These are phyloP conservation scores for Globisporangium nodosum DNA, from an alignment of 352 stramenopile genomes.

Conservation along the genomic window DNA sequence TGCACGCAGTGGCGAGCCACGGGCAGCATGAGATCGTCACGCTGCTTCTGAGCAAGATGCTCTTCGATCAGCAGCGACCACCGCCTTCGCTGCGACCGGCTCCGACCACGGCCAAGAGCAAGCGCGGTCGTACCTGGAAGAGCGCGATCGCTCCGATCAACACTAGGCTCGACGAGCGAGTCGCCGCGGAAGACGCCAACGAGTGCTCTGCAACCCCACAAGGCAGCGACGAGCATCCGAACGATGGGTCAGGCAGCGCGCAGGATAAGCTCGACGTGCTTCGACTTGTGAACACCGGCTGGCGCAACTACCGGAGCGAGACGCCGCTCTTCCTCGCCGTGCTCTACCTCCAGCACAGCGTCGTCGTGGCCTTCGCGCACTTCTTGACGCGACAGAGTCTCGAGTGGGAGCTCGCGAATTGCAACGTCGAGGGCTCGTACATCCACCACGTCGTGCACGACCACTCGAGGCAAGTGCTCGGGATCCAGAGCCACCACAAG, in stretches of 20 bases:
- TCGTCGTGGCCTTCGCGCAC: slow-evolving; percentile 28
- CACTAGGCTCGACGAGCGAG: slow-evolving; percentile 1
- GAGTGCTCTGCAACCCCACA: neutral
- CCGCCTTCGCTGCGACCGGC: neutral
- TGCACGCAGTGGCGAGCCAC: slow-evolving; percentile 52
- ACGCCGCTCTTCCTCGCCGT: slow-evolving; percentile 61
- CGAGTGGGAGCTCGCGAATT: slow-evolving; percentile 44
- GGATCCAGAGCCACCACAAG: slow-evolving; percentile 11
- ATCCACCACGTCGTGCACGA: slow-evolving; percentile 52
- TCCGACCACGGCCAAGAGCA: neutral
- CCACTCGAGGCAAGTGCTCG: slow-evolving; percentile 23
- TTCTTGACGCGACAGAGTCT: slow-evolving; percentile 38
- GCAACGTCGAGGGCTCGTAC: slow-evolving; percentile 71
- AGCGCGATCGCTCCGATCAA: slow-evolving; percentile 16
- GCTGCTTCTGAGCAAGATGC: slow-evolving; percentile 43
- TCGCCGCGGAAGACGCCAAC: slow-evolving; percentile 1
- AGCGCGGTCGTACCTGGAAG: slow-evolving; percentile 1
- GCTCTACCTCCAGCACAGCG: slow-evolving; percentile 42
- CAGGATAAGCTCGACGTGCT: slow-evolving; percentile 19
- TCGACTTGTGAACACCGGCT: slow-evolving; percentile 27
- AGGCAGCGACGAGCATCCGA: neutral
- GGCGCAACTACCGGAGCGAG: slow-evolving; percentile 63
- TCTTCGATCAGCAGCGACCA: slow-evolving; percentile 32
- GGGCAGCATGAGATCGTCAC: slow-evolving; percentile 45
- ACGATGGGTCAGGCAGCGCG: neutral